Evolutionary conservation across 2,329 filamentous ascomycete genomes (phyloP).

Genomic region (Pezicula radicicola): DNA sequence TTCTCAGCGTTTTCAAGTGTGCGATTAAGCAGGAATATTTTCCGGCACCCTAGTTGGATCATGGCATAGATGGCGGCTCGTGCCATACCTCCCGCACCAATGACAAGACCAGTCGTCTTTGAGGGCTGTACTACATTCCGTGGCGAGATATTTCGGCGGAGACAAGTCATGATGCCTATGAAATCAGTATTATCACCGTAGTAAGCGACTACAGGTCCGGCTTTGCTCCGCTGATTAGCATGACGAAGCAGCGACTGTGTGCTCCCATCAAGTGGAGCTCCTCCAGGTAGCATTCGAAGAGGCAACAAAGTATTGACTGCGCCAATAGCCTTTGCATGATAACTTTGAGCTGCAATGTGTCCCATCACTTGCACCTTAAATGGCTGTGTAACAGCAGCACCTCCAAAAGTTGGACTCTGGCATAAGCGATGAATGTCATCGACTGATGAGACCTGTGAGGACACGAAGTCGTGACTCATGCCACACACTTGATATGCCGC

Average conservation of each 20-base stretch:
- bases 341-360: conserved; percentile 63
- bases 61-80: conserved; percentile 75
- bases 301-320: conserved; percentile 76
- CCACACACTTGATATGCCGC: conserved; percentile 64
- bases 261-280: conserved; percentile 46
- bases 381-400: conserved; percentile 68
- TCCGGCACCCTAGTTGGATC: conserved; percentile 72
- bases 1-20: conserved; percentile 61
- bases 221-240: conserved; percentile 54
- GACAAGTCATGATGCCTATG: conserved; percentile 73
- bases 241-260: conserved; percentile 29
- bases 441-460: conserved; percentile 59
- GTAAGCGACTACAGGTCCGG: conserved; percentile 64
- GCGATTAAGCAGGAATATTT: conserved; percentile 73
- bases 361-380: conserved; percentile 72
- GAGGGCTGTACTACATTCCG: conserved; percentile 59
- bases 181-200: conserved; percentile 82
- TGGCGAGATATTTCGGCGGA: conserved; percentile 69
- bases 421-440: conserved; percentile 62
- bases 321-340: conserved; percentile 71
- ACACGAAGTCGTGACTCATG: conserved; percentile 65
- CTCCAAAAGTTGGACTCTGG: conserved; percentile 65
- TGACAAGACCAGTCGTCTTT: conserved; percentile 47
- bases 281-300: conserved; percentile 42
- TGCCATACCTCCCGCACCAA: conserved; percentile 73